Conservation (phyloP, 331 rosid genomes). For the Malus hybrid region DNA sequence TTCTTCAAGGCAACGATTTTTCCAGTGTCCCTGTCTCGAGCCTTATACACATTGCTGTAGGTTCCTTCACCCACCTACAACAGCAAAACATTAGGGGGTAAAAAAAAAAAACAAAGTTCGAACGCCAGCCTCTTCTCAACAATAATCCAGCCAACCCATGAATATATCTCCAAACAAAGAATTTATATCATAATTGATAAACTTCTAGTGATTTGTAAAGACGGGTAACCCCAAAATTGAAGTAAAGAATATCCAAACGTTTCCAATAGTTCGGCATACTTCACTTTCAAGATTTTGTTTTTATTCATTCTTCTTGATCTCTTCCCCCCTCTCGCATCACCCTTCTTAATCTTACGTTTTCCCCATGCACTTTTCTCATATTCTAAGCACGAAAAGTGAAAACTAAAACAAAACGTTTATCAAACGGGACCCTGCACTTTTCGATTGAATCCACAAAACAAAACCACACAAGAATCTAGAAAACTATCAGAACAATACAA, state of each 20-base stretch:
- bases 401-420: too few relatives aligned
- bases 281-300: neutral
- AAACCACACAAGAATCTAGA: neutral
- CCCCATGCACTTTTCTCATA: neutral
- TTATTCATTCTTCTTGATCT: neutral
- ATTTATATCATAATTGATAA: neutral
- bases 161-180: neutral
- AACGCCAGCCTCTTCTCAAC: neutral
- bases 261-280: neutral
- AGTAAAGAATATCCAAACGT: neutral
- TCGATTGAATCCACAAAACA: neutral
- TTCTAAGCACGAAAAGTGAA: neutral
- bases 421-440: neutral
- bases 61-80: slow-evolving; percentile 87
- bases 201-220: neutral
- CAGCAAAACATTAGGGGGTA: neutral
- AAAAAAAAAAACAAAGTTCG: neutral
- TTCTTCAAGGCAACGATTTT: slow-evolving; percentile 78
- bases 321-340: neutral
- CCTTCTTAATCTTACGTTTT: neutral
- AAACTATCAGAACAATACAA: neutral
- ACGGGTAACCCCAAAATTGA: neutral
- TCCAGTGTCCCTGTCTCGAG: slow-evolving; percentile 60
- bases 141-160: neutral
- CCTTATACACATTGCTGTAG: slow-evolving; percentile 86